Percentiles rank a stretch among this genome's conserved stretches.
Evolutionary conservation across 345 rosid genomes (phyloP).

Genomic region (Mercurialis annua): DNA sequence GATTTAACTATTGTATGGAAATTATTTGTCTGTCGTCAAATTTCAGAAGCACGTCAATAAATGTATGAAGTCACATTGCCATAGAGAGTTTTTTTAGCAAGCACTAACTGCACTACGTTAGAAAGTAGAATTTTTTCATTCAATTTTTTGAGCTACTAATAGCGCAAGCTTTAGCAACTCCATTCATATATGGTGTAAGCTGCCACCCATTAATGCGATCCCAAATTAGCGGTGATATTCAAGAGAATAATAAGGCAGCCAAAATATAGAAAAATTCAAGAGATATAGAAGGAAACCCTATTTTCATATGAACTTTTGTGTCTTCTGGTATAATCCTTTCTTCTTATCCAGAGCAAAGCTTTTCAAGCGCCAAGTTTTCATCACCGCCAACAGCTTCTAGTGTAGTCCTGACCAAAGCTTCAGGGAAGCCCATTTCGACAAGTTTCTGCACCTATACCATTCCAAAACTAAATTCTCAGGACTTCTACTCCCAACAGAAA

Average conservation of each 20-base stretch:
- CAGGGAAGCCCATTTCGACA: slow-evolving; percentile 94
- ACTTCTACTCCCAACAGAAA: neutral
- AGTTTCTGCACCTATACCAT: slow-evolving; percentile 69
- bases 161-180: neutral
- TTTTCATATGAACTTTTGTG: slow-evolving; percentile 9
- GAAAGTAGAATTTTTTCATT: neutral
- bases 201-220: slow-evolving; percentile 1
- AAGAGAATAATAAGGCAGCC: neutral
- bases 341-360: slow-evolving; percentile 56
- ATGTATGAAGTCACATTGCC: no score
- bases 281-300: neutral
- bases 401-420: slow-evolving; percentile 67
- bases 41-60: no score
- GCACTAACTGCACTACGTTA: neutral
- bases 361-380: slow-evolving; percentile 94
- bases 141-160: neutral
- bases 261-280: neutral
- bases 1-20: no score
- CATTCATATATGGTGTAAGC: neutral
- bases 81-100: neutral
- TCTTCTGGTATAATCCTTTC: neutral
- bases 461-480: slow-evolving; percentile 15
- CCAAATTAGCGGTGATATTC: neutral
- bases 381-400: slow-evolving; percentile 86
- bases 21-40: no score